Evolutionary conservation across 148 eudicot species (phyloP), one percentile per base, ranked within the genome.

Genomic region (Rhododendron simsii): DNA sequence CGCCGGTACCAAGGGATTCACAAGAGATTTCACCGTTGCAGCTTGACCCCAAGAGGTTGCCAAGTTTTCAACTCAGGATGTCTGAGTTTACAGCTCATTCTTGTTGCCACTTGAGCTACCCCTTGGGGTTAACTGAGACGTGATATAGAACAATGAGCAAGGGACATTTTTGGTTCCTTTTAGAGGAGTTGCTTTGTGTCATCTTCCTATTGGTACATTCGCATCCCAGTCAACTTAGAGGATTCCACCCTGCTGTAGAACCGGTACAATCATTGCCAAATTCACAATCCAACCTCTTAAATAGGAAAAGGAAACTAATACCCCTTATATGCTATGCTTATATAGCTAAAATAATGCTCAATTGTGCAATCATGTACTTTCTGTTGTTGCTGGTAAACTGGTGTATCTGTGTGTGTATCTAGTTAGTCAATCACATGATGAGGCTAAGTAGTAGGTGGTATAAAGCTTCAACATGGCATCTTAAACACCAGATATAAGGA

Each of bases 391-490:
- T 2, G 84, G 21, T 59, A 39, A 61, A 82, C 6, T 39, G 1
- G n/a, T 5, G 75, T 13, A 81, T 81, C 84, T 30, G 30, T 82
- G 6, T 63, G 11, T 41, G 33, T 82, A 37, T 13, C 30, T 82
- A 10, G n/a, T 23, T 59, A n/a, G 47, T 81, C 83, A 30, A 51
- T 10, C 83, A 37, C 44, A 82, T 61, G 75, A 82, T 9, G 50
- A 82, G 48, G 73, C 84, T 35, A 81, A 59, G 84, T 57, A 37
- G 75, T 39, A 63, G 84, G 84, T 61, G 65, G 45, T 23, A 57
- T 33, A 44, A 65, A n/a, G 23, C 77, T 67, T 41, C 77, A 65
- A 44, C 77, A 7, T 83, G 85, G 77, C 78, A n/a, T 63, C 85
- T 83, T 65, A 45, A 67, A 15, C 76, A 83, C 55, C 77, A 83